A percentile compares a stretch with the other conserved stretches of the same genome.
phyloP scores from a whole-genome alignment of 768 basidiomycete species.

The Cyclocybe cylindracea region DNA sequence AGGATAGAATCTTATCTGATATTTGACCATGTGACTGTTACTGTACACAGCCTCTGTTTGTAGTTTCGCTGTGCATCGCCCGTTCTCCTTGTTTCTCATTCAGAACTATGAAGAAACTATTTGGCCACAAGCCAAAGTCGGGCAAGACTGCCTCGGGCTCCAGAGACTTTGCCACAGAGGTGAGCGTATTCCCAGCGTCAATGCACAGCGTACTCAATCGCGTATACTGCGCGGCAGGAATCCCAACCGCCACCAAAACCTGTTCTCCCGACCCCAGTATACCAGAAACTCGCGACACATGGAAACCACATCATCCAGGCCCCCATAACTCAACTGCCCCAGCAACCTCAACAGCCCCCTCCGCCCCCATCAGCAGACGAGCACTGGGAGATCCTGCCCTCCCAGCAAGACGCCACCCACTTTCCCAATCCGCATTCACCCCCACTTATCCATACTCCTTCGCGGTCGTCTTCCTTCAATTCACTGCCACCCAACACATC shows the following conservation, averaged over 20 bases:
- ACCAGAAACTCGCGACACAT: conserved; percentile 37
- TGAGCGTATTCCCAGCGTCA: conserved; percentile 6
- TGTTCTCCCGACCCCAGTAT: conserved; percentile 33
- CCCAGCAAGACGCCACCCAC: conserved; percentile 25
- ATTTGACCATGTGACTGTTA: background rate
- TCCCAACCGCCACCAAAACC: conserved; percentile 8
- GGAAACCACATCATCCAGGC: conserved; percentile 20
- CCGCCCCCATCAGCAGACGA: conserved; percentile 36
- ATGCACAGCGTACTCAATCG: background rate
- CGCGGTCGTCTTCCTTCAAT: conserved; percentile 53
- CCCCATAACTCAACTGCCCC: conserved; percentile 8
- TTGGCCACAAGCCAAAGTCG: conserved; percentile 41
- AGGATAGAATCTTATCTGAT: background rate
- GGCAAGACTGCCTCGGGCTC: conserved; percentile 30
- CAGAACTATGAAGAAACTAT: conserved; percentile 59
- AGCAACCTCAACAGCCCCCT: conserved; percentile 10
- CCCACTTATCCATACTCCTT: conserved; percentile 31
- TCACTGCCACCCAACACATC: conserved; percentile 48
- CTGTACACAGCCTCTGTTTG: conserved; percentile 1
- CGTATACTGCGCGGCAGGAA: conserved; percentile 12
- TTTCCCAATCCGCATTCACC: conserved; percentile 23
- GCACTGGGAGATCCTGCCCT: conserved; percentile 44
- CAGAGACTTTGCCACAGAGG: conserved; percentile 32
- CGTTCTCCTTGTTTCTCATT: background rate
- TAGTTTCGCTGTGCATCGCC: background rate